Base-by-base conservation (phyloP, 257 asterid genomes). In the Plantago elongata region DNA sequence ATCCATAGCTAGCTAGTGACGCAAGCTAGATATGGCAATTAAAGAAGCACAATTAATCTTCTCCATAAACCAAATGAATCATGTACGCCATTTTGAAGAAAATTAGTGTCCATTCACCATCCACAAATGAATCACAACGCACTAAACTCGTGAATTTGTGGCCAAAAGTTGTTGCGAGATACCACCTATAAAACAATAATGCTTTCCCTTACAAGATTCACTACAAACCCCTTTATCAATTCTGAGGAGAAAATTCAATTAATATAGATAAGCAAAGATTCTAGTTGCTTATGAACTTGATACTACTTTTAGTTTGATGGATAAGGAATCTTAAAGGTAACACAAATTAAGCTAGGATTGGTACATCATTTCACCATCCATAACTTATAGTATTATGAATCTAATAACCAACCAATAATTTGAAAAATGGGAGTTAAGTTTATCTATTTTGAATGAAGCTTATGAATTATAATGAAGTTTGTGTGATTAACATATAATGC, bases 81-180 rank as follows among this genome's bases (percentile, higher is more conserved):
- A 74, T 54, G 62, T 50, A 56, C 54, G 50, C 72, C 78, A 82
- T 72, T 75, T 72, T 69, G 48, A 72, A 74, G 51, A 40, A 54
- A 52, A 75, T 54, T 37, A 72, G 85, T 80, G 83, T 71, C 77
- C 88, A 88, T 79, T 82, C 88, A 77, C 66, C 73, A 59, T 77
- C 93, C 89, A 82, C 83, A 57, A 22, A 65, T 29, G 74, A 83
- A 81, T 84, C 84, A 83, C 52, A 63, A 18, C 68, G 83, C 96
- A 83, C 93, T 82, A 67, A 68, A 61, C 69, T 66, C 51, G 42
- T 50, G 72, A 11, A 54, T 78, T 81, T 70, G 73, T 81, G 81
- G 74, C 80, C 78, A 77, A 49, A 49, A 6, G 5, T 9, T 49
- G 17, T 7, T 34, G 8, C 5, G 5, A 34, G 40, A 7, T 4